Evolutionary conservation across 345 rosid genomes (phyloP).

Genomic region (Xanthoceras sorbifolium): DNA sequence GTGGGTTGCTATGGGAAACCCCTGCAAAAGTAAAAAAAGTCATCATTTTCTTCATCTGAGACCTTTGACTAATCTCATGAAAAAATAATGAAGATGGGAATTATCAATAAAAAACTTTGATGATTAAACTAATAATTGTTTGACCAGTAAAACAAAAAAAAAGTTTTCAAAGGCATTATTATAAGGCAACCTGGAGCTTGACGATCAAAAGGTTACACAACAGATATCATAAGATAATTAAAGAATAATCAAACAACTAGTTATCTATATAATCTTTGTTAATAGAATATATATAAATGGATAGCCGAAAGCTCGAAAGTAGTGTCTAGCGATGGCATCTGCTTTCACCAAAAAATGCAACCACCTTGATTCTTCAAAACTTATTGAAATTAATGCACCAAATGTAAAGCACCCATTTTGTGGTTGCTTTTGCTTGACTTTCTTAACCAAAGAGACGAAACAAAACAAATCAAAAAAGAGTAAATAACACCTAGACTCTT

Average conservation of each 20-base stretch:
- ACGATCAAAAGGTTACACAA: background rate
- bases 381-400: no score
- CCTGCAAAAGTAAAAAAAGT: background rate
- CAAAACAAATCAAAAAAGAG: no score
- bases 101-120: background rate
- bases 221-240: background rate
- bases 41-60: background rate
- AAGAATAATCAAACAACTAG: background rate
- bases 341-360: no score
- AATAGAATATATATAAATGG: no score
- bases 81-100: no score
- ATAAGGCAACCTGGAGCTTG: constrained; percentile 12
- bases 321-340: background rate
- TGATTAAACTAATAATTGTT: constrained; percentile 17
- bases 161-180: constrained; percentile 12
- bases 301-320: no score
- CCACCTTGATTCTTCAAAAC: no score
- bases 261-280: no score
- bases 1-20: background rate
- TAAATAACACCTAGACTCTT: no score
- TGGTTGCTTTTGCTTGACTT: no score
- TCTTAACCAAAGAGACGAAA: no score
- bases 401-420: no score
- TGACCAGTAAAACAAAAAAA: background rate
- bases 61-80: background rate